Percentiles rank a stretch among this genome's conserved stretches.
These are phyloP conservation scores for Rhodotorula babjevae DNA, from an alignment of 768 basidiomycete genomes.

Conservation along the genomic window DNA sequence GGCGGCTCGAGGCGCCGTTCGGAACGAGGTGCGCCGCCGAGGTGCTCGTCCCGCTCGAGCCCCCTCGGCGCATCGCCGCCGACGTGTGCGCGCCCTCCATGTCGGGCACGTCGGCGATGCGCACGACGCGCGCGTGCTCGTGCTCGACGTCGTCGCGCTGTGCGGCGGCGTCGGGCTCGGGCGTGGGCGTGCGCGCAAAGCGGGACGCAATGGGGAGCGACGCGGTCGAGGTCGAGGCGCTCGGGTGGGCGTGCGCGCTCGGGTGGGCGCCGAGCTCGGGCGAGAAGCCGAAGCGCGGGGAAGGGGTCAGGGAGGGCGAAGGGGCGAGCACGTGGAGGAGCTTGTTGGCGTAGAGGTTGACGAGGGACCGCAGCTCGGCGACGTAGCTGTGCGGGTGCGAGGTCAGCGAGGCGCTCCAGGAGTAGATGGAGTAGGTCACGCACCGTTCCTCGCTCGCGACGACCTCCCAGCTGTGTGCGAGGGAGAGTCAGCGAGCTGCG, in stretches of 20 bases:
- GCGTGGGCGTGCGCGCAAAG: constrained; percentile 24
- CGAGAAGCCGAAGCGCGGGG: background rate
- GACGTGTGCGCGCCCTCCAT: background rate
- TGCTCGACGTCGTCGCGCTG: background rate
- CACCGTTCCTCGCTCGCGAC: constrained; percentile 44
- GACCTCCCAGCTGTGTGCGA: constrained; percentile 38
- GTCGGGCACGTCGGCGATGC: background rate
- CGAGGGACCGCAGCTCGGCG: constrained; percentile 38
- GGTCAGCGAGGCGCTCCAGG: background rate
- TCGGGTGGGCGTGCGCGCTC: background rate
- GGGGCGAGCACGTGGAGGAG: constrained; percentile 38
- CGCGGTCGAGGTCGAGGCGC: background rate
- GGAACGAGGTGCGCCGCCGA: constrained; percentile 2
- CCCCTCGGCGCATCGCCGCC: too few species aligned
- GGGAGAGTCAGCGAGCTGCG: too few species aligned
- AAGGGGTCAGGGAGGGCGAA: background rate
- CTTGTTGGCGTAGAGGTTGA: constrained; percentile 39
- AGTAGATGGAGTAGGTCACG: background rate
- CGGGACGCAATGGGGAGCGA: constrained; percentile 32
- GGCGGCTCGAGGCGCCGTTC: too few species aligned
- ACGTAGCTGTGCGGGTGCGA: constrained; percentile 35
- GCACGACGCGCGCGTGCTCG: background rate
- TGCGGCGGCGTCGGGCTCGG: background rate
- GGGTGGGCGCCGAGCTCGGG: background rate
- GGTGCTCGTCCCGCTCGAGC: background rate